Base-by-base conservation (phyloP, 345 rosid species). In the Pistacia integerrima region DNA sequence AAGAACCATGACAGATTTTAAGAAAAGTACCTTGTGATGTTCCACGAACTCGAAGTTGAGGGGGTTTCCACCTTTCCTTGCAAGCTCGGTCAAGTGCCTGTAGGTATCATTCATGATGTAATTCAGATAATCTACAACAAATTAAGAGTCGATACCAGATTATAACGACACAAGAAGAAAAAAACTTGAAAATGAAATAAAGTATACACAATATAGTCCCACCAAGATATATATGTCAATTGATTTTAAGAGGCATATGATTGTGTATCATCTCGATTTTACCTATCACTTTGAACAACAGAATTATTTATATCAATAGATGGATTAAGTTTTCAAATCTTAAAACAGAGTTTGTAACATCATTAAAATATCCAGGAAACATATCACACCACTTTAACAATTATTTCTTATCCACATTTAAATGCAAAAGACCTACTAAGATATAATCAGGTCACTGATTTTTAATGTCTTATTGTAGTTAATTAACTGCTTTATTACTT, bases 31-130 rank as follows among this genome's bases (percentile, higher is more conserved):
- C 98, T 92, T 95, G 74, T 90, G 87, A 81, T 92, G 93, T 76
- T 95, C 99, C 78, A 93, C 98, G 76, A 95, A 95, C 60, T 89
- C 90, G 5, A 91, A 93, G 76, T 89, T 84, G 56, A 92, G 80
- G 72, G 99, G 99, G 49, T 84, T 84, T 56, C 96, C 96, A 8
- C 90, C 96, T 86, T 79, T 90, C 84, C 77, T 93, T 4, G 98
- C 94, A 55, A 95, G 97, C 84, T 95, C 93, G 25, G 91, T 86
- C n/a, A 95, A 94, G 81, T 93, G 98, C 94, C 99, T 95, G 92
- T 28, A 77, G 16, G 30, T 41, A 65, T 52, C 54, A 72, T 25
- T 46, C 49, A 16, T 52, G 48, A 67, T 11, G 25, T 49, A 54
- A 30, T 38, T 18, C 59, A 51, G 76, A 63, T 49, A 74, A 49